Evolutionary conservation across 345 rosid genomes (phyloP).

Genomic region (Leavenworthia alabamica): DNA sequence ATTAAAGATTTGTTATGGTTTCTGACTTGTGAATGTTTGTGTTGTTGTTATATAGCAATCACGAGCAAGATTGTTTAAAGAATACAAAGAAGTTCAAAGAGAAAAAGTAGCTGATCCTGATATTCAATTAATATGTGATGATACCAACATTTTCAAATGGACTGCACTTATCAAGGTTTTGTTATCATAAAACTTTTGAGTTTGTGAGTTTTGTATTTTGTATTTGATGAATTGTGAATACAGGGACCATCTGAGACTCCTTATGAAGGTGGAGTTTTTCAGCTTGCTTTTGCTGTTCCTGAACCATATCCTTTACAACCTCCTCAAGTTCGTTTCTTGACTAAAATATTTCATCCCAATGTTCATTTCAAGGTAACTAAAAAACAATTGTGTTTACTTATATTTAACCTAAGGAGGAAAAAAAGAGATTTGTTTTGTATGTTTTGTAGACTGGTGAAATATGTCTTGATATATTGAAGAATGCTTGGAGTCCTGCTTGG

Average conservation of each 20-base stretch:
- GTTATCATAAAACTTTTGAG: neutral
- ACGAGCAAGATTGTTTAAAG: slow-evolving; percentile 93
- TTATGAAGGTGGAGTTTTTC: slow-evolving; percentile 92
- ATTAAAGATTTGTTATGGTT: too few relatives aligned
- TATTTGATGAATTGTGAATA: neutral
- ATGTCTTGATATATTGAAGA: slow-evolving; percentile 96
- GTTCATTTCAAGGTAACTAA: slow-evolving; percentile 96
- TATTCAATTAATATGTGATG: slow-evolving; percentile 88
- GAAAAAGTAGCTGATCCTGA: slow-evolving; percentile 94
- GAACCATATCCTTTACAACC: slow-evolving; percentile 97
- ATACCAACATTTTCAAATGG: slow-evolving; percentile 95
- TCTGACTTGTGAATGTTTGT: too few relatives aligned
- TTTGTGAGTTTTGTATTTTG: neutral
- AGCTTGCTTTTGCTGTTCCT: slow-evolving; percentile 91
- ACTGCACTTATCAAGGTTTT: slow-evolving; percentile 91
- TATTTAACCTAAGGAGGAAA: too few relatives aligned
- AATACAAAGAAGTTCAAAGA: slow-evolving; percentile 92
- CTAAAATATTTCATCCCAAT: slow-evolving; percentile 97
- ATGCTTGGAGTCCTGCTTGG: slow-evolving; percentile 99
- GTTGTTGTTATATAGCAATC: slow-evolving; percentile 56
- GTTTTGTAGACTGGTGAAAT: slow-evolving; percentile 84
- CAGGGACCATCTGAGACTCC: slow-evolving; percentile 99
- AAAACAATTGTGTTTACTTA: neutral
- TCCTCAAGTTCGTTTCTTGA: slow-evolving; percentile 96
- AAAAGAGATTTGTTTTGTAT: neutral